Conservation (phyloP, 345 rosid species). For the Acer negundo region DNA sequence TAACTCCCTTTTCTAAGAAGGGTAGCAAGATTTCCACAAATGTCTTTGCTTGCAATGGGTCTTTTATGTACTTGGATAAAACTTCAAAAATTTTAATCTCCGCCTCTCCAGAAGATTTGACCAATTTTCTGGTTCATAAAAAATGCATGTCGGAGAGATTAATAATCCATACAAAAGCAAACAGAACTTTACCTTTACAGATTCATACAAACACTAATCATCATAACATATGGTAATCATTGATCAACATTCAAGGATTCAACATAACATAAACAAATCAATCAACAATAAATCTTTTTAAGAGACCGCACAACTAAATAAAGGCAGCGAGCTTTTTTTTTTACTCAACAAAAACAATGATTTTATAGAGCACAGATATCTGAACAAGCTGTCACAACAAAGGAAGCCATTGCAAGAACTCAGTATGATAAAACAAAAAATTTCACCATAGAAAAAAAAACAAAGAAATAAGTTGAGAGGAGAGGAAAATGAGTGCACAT, state of each 20-base stretch:
- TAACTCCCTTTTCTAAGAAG: conserved; percentile 49
- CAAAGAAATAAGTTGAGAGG: no score
- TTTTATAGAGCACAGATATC: no score
- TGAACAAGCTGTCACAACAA: no score
- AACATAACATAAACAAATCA: not conserved
- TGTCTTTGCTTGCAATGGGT: conserved; percentile 47
- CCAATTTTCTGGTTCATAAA: conserved; percentile 57
- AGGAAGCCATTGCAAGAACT: no score
- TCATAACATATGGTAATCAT: not conserved
- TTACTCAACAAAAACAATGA: no score
- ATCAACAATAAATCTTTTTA: not conserved
- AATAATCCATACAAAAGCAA: conserved; percentile 5
- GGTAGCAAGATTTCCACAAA: conserved; percentile 76
- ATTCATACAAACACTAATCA: not conserved
- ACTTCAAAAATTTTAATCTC: conserved; percentile 65
- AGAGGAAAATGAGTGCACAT: not conserved
- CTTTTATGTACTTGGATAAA: conserved; percentile 59
- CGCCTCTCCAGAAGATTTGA: conserved; percentile 63
- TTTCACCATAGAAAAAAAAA: not conserved
- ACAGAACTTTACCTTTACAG: not conserved
- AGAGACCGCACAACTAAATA: not conserved
- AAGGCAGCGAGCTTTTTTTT: not conserved
- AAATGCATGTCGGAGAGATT: not conserved
- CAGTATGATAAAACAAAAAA: no score
- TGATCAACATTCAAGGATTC: not conserved